Conservation (phyloP, 768 basidiomycete species). For the Lactarius hengduanensis region DNA sequence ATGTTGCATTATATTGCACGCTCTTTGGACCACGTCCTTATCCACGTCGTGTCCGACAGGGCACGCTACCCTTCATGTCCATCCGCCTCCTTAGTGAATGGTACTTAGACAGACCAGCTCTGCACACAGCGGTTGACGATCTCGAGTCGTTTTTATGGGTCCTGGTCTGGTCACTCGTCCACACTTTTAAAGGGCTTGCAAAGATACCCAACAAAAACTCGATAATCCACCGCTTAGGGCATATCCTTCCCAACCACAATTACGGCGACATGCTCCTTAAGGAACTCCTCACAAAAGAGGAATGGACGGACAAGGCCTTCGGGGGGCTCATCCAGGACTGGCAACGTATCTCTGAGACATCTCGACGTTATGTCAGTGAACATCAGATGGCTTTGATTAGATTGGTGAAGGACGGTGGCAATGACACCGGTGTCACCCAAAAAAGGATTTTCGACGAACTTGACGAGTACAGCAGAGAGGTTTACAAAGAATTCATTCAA, state of each 20-base stretch:
- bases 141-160: too few species aligned
- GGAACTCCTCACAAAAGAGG: not conserved
- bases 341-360: not conserved
- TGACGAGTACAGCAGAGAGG: not conserved
- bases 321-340: not conserved
- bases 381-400: too few species aligned
- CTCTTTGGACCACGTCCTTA: too few species aligned
- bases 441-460: not conserved
- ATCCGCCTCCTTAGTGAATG: too few species aligned
- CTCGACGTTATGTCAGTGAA: too few species aligned
- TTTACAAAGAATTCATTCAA: not conserved
- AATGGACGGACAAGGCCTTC: not conserved
- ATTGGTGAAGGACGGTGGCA: too few species aligned
- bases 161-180: not conserved
- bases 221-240: too few species aligned
- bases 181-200: not conserved
- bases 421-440: not conserved
- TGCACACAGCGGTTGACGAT: too few species aligned
- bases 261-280: accelerated
- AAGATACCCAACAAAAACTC: not conserved
- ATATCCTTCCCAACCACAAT: not conserved
- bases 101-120: too few species aligned
- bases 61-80: too few species aligned
- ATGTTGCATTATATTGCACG: too few species aligned
- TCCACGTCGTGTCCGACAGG: too few species aligned